Conservation (phyloP, 345 rosid species). For the Balakata baccata region DNA sequence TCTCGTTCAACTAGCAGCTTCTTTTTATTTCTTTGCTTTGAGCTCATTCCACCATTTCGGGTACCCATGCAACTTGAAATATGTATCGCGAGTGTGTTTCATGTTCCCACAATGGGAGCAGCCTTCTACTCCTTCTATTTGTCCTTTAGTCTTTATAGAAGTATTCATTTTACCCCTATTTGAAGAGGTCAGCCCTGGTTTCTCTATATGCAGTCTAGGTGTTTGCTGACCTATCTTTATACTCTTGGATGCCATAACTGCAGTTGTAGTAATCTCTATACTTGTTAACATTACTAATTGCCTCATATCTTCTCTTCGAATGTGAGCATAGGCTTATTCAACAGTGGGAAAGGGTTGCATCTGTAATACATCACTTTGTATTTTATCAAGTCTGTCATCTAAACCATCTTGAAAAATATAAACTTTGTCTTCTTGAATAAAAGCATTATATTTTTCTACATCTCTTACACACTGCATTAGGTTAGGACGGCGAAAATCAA, state of each 20-base stretch:
- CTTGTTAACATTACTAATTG: neutral
- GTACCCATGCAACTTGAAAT: no score
- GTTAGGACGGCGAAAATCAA: neutral
- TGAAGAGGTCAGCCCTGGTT: neutral
- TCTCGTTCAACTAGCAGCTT: no score
- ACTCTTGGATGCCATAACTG: neutral
- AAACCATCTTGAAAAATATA: neutral
- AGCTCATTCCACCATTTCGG: no score
- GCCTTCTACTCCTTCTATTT: no score
- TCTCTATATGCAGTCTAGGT: neutral
- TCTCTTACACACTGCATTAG: neutral
- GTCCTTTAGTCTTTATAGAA: no score
- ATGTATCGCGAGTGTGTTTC: no score
- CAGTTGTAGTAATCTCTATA: neutral
- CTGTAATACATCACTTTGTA: neutral
- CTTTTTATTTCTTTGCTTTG: no score
- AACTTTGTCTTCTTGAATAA: neutral
- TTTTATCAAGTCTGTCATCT: neutral
- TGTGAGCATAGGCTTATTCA: neutral
- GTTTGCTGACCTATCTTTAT: neutral
- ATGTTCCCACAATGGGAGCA: no score
- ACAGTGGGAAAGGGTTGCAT: neutral
- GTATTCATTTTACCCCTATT: no score
- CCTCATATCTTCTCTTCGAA: neutral
- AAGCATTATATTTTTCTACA: neutral